Conservation (phyloP, 2,329 filamentous ascomycete species). For the Exophiala lecanii-corni region DNA sequence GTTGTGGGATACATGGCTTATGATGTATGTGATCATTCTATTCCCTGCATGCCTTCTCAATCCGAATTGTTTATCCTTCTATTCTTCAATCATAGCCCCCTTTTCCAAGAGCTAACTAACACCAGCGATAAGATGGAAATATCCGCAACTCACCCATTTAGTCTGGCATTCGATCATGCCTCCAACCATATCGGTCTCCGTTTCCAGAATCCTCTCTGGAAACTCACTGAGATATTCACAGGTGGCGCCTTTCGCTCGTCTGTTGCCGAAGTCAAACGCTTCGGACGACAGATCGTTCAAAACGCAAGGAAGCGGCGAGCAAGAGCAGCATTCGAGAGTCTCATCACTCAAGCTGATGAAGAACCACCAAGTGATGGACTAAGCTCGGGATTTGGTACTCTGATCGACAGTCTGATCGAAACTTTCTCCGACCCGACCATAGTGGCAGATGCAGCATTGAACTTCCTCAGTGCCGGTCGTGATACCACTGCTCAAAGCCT, state of each 20-base stretch:
- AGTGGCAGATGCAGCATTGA: constrained; percentile 61
- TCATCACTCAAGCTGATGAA: constrained; percentile 18
- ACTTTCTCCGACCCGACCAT: constrained; percentile 50
- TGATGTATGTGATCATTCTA: constrained; percentile 37
- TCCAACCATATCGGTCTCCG: constrained; percentile 57
- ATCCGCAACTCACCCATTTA: constrained; percentile 58
- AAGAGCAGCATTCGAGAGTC: constrained; percentile 18
- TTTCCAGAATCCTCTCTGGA: constrained; percentile 64
- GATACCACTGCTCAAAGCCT: constrained; percentile 63
- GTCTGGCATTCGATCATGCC: constrained; percentile 57
- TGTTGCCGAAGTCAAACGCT: constrained; percentile 49
- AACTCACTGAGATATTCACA: constrained; percentile 53
- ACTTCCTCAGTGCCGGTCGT: constrained; percentile 60
- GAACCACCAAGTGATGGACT: not conserved
- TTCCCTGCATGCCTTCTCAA: too few species aligned
- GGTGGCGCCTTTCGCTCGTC: constrained; percentile 47
- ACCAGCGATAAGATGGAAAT: constrained; percentile 54
- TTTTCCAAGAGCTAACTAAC: constrained; percentile 4
- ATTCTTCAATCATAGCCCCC: constrained; percentile 2
- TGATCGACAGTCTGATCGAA: constrained; percentile 59
- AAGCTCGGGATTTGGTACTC: constrained; percentile 42
- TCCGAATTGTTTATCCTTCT: not conserved
- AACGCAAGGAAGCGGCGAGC: constrained; percentile 44
- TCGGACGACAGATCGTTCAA: constrained; percentile 55
- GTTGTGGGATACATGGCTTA: constrained; percentile 67